Evolutionary conservation across 2,329 filamentous ascomycete species (phyloP), one percentile per base, ranked within the genome.

Genomic region (Fusarium paranaense): DNA sequence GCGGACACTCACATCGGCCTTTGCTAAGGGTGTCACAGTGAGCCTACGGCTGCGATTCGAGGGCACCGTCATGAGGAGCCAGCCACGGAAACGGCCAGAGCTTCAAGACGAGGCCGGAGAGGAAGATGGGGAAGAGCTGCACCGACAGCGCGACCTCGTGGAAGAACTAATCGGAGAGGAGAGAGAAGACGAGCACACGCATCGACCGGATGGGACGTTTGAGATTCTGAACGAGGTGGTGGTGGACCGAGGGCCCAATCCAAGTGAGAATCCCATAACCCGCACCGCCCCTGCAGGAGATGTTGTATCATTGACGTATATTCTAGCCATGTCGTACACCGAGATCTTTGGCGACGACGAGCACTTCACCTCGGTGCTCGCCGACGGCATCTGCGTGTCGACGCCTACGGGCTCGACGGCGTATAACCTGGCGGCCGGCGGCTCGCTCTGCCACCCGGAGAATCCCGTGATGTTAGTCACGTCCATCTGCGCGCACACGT

Each of bases 191-290:
- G 91, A 93, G 76, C 90, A 92, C 75, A 98, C 96, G 0, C 97
- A 98, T 84, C 89, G 87, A 47, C 95, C 95, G 0, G 94, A 97
- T 77, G 91, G 91, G 42, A 95, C 94, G 2, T 95, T 92, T 81
- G 94, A 98, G 82, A 97, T 98, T 67, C 85, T 99, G 71, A 99
- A 99, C 78, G 97, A 99, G 81, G 91, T 98, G n/a, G 96, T 99
- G 10, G 91, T 98, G 33, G 97, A 99, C 80, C 90, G 97, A 20
- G 97, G 97, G 0, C 97, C 97, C 8, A 98, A 97, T 82, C 91
- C 96, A 54, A 98, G 93, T 95, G 85, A 86, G 92, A 87, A 56
- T 40, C 58, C 56, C 35, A 77, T 16, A 64, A 40, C 38, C 40
- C 50, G 56, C 16, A 30, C 35, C 37, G 16, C 33, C 40, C 47